phyloP scores from a whole-genome alignment of 1,139 yeast species.

The Suhomyces panamericanus region DNA sequence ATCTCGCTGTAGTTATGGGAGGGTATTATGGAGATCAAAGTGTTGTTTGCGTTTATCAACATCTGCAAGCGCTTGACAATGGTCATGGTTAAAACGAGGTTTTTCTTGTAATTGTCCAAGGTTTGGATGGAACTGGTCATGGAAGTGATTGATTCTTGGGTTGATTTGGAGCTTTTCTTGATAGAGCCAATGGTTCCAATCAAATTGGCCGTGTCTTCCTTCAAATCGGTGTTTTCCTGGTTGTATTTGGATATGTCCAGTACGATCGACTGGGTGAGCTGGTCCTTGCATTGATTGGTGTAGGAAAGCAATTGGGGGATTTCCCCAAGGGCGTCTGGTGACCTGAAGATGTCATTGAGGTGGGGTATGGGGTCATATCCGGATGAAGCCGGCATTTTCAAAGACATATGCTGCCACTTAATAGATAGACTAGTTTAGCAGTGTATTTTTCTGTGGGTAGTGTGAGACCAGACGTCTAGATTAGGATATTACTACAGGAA shows the following conservation, averaged over 20 bases:
- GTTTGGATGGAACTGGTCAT: conserved; percentile 79
- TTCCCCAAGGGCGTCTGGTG: conserved; percentile 46
- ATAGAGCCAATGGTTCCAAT: conserved; percentile 39
- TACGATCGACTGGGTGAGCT: conserved; percentile 44
- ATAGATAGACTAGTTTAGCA: not conserved
- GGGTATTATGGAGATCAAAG: conserved; percentile 51
- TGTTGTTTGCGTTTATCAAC: conserved; percentile 75
- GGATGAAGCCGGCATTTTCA: conserved; percentile 7
- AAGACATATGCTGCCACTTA: conserved; percentile 1
- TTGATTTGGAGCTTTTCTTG: conserved; percentile 33
- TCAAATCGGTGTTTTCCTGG: conserved; percentile 27
- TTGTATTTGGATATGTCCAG: conserved; percentile 32
- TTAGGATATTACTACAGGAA: too few relatives aligned
- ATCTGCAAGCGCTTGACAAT: conserved; percentile 84
- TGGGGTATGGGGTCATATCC: conserved; percentile 36
- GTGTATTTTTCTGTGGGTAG: not conserved
- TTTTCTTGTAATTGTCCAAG: conserved; percentile 79
- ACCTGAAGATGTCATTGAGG: conserved; percentile 37
- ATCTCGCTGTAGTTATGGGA: conserved; percentile 63
- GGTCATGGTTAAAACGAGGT: conserved; percentile 81
- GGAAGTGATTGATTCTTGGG: conserved; percentile 62
- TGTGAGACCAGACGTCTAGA: not conserved
- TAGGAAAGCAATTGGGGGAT: conserved; percentile 47
- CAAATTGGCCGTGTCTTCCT: conserved; percentile 46
- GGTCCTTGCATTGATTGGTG: conserved; percentile 44